These are phyloP conservation scores for Venturia asperata DNA, from an alignment of 2,329 filamentous ascomycete species.

Conservation along the genomic window DNA sequence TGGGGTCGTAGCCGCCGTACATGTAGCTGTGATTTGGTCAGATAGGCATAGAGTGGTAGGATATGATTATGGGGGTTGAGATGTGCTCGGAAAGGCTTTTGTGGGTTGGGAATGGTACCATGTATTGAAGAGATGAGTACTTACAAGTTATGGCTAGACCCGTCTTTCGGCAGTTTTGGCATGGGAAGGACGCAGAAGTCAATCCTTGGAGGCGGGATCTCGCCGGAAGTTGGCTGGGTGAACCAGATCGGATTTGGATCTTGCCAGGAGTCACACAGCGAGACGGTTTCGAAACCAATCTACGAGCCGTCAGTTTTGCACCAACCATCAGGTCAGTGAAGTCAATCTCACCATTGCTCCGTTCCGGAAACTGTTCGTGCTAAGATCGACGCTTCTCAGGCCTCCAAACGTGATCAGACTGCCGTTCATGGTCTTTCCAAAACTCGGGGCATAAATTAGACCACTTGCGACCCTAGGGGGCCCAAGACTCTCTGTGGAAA, in stretches of 20 bases:
- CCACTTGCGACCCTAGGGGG: slow-evolving; percentile 1
- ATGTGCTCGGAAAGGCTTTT: not conserved
- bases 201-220: slow-evolving; percentile 36
- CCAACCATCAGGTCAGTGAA: not conserved
- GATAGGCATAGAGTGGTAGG: no score
- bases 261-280: slow-evolving; percentile 3
- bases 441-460: not conserved
- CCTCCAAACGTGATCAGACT: slow-evolving; percentile 6
- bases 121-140: not conserved
- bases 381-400: not conserved
- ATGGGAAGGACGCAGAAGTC: slow-evolving; percentile 38
- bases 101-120: not conserved
- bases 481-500: not conserved
- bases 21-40: slow-evolving; percentile 24
- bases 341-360: not conserved
- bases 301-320: not conserved
- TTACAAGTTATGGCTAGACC: slow-evolving; percentile 42
- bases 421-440: slow-evolving; percentile 5
- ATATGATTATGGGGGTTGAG: not conserved
- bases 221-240: slow-evolving; percentile 36
- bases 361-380: not conserved
- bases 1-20: slow-evolving; percentile 40
- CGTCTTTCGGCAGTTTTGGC: slow-evolving; percentile 37
- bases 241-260: slow-evolving; percentile 33
- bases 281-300: slow-evolving; percentile 1